These are phyloP conservation scores for Fusarium acutatum DNA, from an alignment of 2,329 filamentous ascomycete species.

Conservation along the genomic window DNA sequence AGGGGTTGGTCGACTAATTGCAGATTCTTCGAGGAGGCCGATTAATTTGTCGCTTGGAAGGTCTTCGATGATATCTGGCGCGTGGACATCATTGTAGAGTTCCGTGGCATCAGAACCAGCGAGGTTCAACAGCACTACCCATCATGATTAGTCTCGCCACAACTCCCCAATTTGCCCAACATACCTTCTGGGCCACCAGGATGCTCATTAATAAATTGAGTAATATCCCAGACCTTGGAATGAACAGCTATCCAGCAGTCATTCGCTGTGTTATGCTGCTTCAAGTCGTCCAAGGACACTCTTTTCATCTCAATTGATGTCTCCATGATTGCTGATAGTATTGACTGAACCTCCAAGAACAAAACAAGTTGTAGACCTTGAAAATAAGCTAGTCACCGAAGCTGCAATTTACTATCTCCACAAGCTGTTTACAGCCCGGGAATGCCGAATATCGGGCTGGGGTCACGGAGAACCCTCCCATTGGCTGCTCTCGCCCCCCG, in stretches of 20 bases:
- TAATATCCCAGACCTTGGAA: slow-evolving; percentile 74
- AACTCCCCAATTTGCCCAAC: not conserved
- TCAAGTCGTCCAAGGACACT: slow-evolving; percentile 49
- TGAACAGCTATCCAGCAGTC: slow-evolving; percentile 75
- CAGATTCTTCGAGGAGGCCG: slow-evolving; percentile 54
- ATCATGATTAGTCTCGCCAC: not conserved
- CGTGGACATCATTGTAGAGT: slow-evolving; percentile 61
- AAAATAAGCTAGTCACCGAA: slow-evolving; percentile 17
- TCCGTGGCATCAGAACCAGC: slow-evolving; percentile 64
- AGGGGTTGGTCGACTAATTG: not conserved
- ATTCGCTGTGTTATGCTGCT: slow-evolving; percentile 55
- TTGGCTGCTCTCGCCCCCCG: not conserved
- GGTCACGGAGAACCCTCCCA: slow-evolving; percentile 7
- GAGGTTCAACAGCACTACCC: slow-evolving; percentile 57
- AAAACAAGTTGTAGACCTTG: not conserved
- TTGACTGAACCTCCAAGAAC: not conserved
- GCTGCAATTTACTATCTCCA: not conserved
- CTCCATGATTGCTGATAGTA: slow-evolving; percentile 9
- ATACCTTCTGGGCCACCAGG: slow-evolving; percentile 49
- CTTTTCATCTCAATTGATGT: not conserved
- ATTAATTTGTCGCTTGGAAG: slow-evolving; percentile 57
- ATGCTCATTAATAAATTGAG: slow-evolving; percentile 64
- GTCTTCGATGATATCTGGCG: slow-evolving; percentile 50
- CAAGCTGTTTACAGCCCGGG: not conserved
- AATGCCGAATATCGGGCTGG: not conserved